phyloP scores from a whole-genome alignment of 148 eudicot species.

The Fagopyrum esculentum region DNA sequence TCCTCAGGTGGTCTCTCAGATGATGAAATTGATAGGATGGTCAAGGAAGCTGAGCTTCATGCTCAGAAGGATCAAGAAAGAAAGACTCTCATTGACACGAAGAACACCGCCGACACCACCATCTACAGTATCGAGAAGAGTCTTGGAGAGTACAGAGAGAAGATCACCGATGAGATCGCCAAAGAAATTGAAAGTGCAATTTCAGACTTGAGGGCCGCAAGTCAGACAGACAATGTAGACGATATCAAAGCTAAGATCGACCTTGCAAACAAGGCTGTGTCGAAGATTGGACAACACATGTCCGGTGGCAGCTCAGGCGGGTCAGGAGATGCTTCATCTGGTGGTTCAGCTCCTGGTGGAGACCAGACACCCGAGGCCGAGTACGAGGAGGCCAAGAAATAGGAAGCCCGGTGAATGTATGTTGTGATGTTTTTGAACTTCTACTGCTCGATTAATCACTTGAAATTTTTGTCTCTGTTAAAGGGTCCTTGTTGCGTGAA shows the following conservation, averaged over 20 bases:
- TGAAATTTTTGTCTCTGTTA: constrained; percentile 6
- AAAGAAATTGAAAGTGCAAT: constrained; percentile 74
- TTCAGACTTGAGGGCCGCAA: constrained; percentile 59
- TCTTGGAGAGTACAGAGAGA: constrained; percentile 69
- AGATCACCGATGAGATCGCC: constrained; percentile 60
- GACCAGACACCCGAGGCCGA: constrained; percentile 89
- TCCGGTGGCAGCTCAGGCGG: constrained; percentile 36
- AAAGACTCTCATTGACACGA: constrained; percentile 64
- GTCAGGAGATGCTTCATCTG: constrained; percentile 22
- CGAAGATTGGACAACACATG: constrained; percentile 95
- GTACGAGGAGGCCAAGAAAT: constrained; percentile 90
- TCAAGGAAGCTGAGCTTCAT: constrained; percentile 80
- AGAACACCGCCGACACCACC: constrained; percentile 79
- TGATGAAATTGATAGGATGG: constrained; percentile 81
- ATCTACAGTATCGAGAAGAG: constrained; percentile 88
- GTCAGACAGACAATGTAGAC: constrained; percentile 52
- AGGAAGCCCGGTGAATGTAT: constrained; percentile 9
- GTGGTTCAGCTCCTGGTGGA: constrained; percentile 59
- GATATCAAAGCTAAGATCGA: constrained; percentile 80
- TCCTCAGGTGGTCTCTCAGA: constrained; percentile 92
- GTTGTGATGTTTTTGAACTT: neutral
- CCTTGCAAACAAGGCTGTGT: constrained; percentile 76
- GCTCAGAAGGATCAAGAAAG: constrained; percentile 84
- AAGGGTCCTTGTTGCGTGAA: neutral
- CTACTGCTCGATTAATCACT: neutral